Evolutionary conservation across 1,284 basidiomycete genomes (phyloP).

Genomic region (Mycosarcoma mackinlayi): DNA sequence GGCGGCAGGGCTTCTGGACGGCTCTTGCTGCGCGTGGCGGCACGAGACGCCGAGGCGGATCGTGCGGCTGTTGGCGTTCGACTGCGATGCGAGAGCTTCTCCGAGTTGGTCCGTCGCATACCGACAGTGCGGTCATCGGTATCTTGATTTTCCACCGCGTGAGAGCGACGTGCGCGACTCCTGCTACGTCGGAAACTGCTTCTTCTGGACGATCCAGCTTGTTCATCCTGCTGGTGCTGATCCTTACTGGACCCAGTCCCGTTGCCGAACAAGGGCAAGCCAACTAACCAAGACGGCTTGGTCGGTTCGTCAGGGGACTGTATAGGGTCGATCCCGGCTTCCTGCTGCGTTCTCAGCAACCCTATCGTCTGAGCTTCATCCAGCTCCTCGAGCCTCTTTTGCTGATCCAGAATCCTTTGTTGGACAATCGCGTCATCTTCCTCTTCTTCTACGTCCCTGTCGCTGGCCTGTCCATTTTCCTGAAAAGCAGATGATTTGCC

Average conservation of each 20-base stretch:
- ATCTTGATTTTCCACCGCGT: neutral
- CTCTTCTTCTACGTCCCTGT: conserved; percentile 23
- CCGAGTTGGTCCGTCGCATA: conserved; percentile 19
- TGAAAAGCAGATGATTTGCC: too few species aligned
- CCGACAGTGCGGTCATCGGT: neutral
- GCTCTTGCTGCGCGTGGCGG: conserved; percentile 11
- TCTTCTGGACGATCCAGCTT: conserved; percentile 10
- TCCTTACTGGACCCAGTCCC: conserved; percentile 7
- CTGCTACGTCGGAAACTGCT: conserved; percentile 18
- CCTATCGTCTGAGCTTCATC: conserved; percentile 44
- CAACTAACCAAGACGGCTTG: conserved; percentile 24
- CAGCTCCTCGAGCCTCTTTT: conserved; percentile 36
- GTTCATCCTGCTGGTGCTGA: neutral
- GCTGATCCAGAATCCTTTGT: conserved; percentile 34
- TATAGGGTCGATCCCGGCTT: conserved; percentile 34
- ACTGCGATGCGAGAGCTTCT: conserved; percentile 15
- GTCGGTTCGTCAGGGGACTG: conserved; percentile 10
- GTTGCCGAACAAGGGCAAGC: conserved; percentile 30
- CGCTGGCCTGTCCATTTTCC: conserved; percentile 1
- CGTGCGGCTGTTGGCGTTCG: conserved; percentile 2
- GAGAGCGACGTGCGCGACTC: neutral
- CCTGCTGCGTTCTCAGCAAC: conserved; percentile 35
- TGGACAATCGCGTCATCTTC: conserved; percentile 27
- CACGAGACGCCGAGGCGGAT: conserved; percentile 31
- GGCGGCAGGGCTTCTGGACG: neutral